Percentiles rank a stretch among this genome's conserved stretches.
These are phyloP conservation scores for Harrya chromipes DNA, from an alignment of 768 basidiomycete species.

Conservation along the genomic window DNA sequence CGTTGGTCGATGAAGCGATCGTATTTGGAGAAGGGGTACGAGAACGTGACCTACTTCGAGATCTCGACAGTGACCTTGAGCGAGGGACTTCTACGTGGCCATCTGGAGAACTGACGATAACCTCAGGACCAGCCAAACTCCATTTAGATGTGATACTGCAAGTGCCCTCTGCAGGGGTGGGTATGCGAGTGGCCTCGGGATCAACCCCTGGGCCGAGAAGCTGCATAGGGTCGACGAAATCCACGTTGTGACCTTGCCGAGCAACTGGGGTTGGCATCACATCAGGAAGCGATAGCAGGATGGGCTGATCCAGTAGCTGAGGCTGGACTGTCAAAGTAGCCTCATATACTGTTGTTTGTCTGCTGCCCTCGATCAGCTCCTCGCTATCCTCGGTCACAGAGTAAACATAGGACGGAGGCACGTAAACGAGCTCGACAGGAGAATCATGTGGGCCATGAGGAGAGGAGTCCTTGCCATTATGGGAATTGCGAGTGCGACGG, in stretches of 20 bases:
- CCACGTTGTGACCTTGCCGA: slow-evolving; percentile 1
- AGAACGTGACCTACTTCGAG: slow-evolving; percentile 39
- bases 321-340: slow-evolving; percentile 5
- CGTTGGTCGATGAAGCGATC: slow-evolving; percentile 12
- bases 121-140: slow-evolving; percentile 23
- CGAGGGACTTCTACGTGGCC: slow-evolving; percentile 31
- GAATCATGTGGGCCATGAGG: slow-evolving; percentile 37
- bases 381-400: slow-evolving; percentile 17
- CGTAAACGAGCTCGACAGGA: slow-evolving; percentile 71
- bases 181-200: slow-evolving; percentile 10
- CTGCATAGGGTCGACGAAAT: slow-evolving; percentile 17
- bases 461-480: slow-evolving; percentile 8
- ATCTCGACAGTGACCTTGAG: slow-evolving; percentile 31
- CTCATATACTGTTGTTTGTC: slow-evolving; percentile 19
- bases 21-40: slow-evolving; percentile 45
- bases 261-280: background rate
- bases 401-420: slow-evolving; percentile 45
- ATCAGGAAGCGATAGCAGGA: slow-evolving; percentile 4
- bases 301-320: slow-evolving; percentile 15
- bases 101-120: slow-evolving; percentile 36
- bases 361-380: slow-evolving; percentile 19
- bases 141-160: slow-evolving; percentile 15
- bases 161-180: slow-evolving; percentile 14
- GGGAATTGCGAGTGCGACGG: slow-evolving; percentile 1
- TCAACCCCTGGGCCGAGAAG: slow-evolving; percentile 18